Conservation (phyloP, 2,329 filamentous ascomycete species). For the Scedosporium minutisporum region DNA sequence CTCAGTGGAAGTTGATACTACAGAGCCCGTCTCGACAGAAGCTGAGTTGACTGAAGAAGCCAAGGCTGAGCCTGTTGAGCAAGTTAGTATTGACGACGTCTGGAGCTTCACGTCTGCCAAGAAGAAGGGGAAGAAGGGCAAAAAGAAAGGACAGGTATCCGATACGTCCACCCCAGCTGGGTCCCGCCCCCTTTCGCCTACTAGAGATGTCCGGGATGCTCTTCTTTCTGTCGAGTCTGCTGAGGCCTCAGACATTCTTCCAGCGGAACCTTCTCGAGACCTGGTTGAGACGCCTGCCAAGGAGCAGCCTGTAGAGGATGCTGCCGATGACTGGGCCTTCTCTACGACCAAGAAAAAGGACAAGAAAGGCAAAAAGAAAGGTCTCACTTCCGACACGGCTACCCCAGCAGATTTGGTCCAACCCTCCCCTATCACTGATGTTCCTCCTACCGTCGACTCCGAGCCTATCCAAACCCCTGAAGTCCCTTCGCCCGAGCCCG, state of each 20-base stretch:
- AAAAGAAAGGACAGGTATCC: conserved; percentile 14
- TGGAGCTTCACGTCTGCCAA: conserved; percentile 6
- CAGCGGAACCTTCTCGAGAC: background rate
- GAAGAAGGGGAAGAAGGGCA: conserved; percentile 19
- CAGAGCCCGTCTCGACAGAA: background rate
- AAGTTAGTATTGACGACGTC: conserved; percentile 1
- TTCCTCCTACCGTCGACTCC: background rate
- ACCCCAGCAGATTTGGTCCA: background rate
- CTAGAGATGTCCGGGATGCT: background rate
- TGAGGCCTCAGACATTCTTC: background rate
- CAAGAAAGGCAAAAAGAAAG: conserved; percentile 8
- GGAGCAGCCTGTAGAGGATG: background rate
- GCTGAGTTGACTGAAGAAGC: background rate
- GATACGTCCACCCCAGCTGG: background rate
- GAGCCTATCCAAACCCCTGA: background rate
- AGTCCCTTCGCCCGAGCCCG: background rate
- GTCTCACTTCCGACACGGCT: background rate
- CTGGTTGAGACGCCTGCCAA: background rate
- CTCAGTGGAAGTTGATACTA: background rate
- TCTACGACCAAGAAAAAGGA: conserved; percentile 15
- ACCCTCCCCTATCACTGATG: background rate
- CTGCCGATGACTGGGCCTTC: background rate
- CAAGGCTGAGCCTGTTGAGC: background rate
- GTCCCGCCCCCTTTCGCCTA: background rate
- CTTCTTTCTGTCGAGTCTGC: background rate